Conservation (phyloP, 148 eudicot genomes). For the Selenicereus undatus region DNA sequence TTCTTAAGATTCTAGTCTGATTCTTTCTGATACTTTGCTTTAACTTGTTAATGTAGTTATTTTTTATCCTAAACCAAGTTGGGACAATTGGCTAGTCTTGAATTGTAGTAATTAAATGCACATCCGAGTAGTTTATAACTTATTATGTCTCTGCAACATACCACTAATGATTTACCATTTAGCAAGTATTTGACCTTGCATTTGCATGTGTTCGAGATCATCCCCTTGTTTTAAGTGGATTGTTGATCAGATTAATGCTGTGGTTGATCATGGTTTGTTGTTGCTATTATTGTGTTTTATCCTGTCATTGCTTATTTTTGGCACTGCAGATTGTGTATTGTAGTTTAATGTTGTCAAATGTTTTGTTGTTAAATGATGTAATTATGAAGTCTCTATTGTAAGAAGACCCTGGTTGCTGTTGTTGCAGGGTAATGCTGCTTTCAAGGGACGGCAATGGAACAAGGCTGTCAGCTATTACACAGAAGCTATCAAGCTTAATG, state of each 20-base stretch:
- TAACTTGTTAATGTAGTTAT: not conserved
- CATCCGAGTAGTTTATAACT: too few species aligned
- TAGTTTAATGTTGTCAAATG: not conserved
- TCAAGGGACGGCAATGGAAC: constrained; percentile 68
- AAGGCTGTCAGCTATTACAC: constrained; percentile 74
- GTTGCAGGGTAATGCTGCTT: constrained; percentile 83
- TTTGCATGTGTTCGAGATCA: not conserved
- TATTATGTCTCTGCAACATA: not conserved
- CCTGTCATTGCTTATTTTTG: not conserved
- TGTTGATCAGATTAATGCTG: not conserved
- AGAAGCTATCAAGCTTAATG: constrained; percentile 75
- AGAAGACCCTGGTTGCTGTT: not conserved
- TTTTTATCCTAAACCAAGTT: not conserved
- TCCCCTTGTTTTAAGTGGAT: not conserved
- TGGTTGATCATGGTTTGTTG: not conserved
- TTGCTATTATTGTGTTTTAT: not conserved
- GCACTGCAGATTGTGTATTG: not conserved
- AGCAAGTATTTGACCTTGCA: not conserved
- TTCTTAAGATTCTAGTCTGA: constrained; percentile 2
- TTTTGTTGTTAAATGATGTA: not conserved
- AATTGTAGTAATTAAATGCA: not conserved
- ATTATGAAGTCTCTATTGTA: not conserved
- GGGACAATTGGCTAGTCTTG: not conserved
- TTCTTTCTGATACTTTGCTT: not conserved
- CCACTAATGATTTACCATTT: not conserved